Conservation (phyloP, 2,329 filamentous ascomycete genomes). For the Tricladium varicosporioides region DNA sequence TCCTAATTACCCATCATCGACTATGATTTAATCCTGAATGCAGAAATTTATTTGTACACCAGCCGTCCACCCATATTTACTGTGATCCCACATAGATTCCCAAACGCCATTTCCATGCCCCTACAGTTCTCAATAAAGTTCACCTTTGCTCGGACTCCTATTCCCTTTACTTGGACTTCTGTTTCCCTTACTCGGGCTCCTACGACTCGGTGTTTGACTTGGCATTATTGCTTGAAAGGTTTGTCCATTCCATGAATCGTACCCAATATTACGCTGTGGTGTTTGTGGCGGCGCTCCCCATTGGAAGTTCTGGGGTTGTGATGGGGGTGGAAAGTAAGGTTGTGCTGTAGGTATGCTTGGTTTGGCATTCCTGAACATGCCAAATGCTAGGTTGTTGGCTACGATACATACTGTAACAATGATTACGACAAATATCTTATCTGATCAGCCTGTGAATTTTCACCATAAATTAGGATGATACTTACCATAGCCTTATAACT, state of each 20-base stretch:
- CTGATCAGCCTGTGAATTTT: neutral
- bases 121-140: slow-evolving; percentile 3
- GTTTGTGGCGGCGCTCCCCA: slow-evolving; percentile 32
- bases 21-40: neutral
- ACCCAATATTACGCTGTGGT: slow-evolving; percentile 22
- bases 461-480: slow-evolving; percentile 6
- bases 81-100: neutral
- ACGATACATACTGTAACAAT: slow-evolving; percentile 48
- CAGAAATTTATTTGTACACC: neutral
- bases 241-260: slow-evolving; percentile 22
- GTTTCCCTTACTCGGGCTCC: slow-evolving; percentile 30
- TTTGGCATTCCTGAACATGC: slow-evolving; percentile 31
- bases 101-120: neutral
- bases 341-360: slow-evolving; percentile 33
- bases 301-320: slow-evolving; percentile 18
- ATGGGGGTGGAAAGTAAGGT: slow-evolving; percentile 24
- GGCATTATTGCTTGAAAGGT: slow-evolving; percentile 29
- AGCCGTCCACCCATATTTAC: neutral
- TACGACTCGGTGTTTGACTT: slow-evolving; percentile 25
- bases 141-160: slow-evolving; percentile 12
- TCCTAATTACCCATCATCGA: too few species aligned
- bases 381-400: slow-evolving; percentile 50
- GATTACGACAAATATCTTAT: slow-evolving; percentile 50
- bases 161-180: slow-evolving; percentile 29
- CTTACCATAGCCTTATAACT: slow-evolving; percentile 76